Evolutionary conservation across 2,329 filamentous ascomycete species (phyloP).

Genomic region (Ophiostoma populinum): DNA sequence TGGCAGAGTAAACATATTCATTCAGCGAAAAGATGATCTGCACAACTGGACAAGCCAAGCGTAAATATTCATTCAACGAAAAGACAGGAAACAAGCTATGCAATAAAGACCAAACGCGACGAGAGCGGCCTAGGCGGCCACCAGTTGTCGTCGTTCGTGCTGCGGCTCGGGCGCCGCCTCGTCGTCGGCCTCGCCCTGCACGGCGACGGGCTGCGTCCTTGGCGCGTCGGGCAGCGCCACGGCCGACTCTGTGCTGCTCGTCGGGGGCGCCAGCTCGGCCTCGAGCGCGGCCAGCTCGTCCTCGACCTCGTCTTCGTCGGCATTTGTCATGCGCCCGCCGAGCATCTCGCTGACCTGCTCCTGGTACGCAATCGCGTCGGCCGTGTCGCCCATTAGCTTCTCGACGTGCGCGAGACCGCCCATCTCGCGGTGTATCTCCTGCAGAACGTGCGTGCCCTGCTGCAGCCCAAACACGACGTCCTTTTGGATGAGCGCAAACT

Average conservation of each 20-base stretch:
- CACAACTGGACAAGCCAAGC: too few species aligned
- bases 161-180: slow-evolving; percentile 2
- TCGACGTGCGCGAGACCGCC: slow-evolving; percentile 86
- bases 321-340: slow-evolving; percentile 70
- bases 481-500: slow-evolving; percentile 94
- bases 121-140: slow-evolving; percentile 7
- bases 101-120: neutral
- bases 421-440: slow-evolving; percentile 91
- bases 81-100: neutral
- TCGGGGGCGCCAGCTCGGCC: slow-evolving; percentile 28
- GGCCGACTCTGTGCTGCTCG: neutral
- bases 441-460: slow-evolving; percentile 76
- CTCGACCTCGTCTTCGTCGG: slow-evolving; percentile 95
- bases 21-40: too few species aligned
- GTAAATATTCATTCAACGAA: neutral
- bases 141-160: slow-evolving; percentile 7
- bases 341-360: slow-evolving; percentile 91
- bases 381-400: slow-evolving; percentile 83
- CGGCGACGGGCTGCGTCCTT: slow-evolving; percentile 6
- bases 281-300: slow-evolving; percentile 79
- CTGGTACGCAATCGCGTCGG: slow-evolving; percentile 83
- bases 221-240: slow-evolving; percentile 42
- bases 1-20: too few species aligned
- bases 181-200: neutral
- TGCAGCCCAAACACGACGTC: slow-evolving; percentile 85